Evolutionary conservation across 345 rosid genomes (phyloP), one percentile per base, ranked within the genome.

Genomic region (Hypericum perforatum): DNA sequence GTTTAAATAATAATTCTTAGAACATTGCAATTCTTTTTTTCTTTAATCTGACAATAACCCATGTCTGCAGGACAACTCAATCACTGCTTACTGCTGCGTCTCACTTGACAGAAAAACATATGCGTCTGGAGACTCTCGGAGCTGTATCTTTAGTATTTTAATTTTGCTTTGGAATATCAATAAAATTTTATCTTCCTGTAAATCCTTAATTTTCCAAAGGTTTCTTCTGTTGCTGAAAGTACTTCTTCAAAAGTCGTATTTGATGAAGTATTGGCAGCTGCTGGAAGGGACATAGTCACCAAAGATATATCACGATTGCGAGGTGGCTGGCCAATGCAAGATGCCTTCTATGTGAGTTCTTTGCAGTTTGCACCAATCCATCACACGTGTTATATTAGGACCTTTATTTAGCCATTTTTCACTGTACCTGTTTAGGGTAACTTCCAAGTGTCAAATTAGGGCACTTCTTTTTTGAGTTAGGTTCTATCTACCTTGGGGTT

Each of bases 271-370:
- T 72, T 91, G 75, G 77, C 80, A 53, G 61, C 84, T 68, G 89
- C 98, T 61, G 96, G 80, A 65, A 82, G 66, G 81, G 98, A 91
- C 64, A 76, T 87, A 63, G 74, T 76, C 70, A 91, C 98, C 11
- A 91, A 91, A 80, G 96, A 91, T 71, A 84, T 91, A 76, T 79
- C 95, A 65, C 81, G 98, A 72, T 56, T 91, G 65, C 95, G 96
- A 68, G 96, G 96, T 66, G 98, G 98, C 66, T 91, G 98, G 98
- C 84, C 96, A 61, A 78, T 91, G 98, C 98, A 85, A 67, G 95
- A 91, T 70, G 92, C 82, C 60, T 91, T 91, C 67, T 74, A 76
- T 64, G 98, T 87, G 73, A 81, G 98, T 67, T 40, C 54, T 63
- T 52, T 29, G 6, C 8, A 5, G 49, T 29, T 45, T 7, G 9